These are phyloP conservation scores for Mortierella sp. DNA, from an alignment of 371 early-diverging fungal species.

Conservation along the genomic window DNA sequence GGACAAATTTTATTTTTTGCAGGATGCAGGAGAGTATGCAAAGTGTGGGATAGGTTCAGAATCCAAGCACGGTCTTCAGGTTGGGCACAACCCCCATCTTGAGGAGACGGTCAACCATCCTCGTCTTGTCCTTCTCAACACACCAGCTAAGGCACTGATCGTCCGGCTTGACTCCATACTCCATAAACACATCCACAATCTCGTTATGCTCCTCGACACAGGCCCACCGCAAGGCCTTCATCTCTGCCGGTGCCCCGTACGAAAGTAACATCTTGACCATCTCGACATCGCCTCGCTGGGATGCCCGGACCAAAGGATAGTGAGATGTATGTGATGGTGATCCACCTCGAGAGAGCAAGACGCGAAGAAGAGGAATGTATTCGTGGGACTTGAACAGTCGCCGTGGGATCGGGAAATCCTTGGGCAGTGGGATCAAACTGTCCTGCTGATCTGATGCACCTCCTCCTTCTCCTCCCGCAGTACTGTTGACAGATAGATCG, in stretches of 20 bases:
- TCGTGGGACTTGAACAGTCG: constrained; percentile 40
- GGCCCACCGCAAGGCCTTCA: constrained; percentile 45
- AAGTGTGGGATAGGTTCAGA: constrained; percentile 15
- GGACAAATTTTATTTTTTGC: not conserved
- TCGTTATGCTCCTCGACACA: constrained; percentile 47
- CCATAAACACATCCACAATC: constrained; percentile 43
- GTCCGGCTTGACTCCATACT: constrained; percentile 40
- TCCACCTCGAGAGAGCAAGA: constrained; percentile 37
- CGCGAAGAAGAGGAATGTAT: constrained; percentile 20
- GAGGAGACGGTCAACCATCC: constrained; percentile 46
- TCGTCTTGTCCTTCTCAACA: constrained; percentile 42
- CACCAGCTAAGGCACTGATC: constrained; percentile 40
- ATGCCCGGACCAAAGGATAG: constrained; percentile 45
- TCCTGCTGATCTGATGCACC: not conserved
- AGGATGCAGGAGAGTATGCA: not conserved
- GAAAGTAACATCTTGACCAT: constrained; percentile 38
- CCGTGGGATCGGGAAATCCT: constrained; percentile 45
- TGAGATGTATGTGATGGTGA: constrained; percentile 35
- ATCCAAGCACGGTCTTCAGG: constrained; percentile 41
- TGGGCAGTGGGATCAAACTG: constrained; percentile 34
- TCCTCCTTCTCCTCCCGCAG: not conserved
- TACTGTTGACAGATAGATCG: not conserved
- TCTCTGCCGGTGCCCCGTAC: constrained; percentile 39
- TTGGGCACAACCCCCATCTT: constrained; percentile 48
- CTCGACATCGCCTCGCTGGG: constrained; percentile 47